Evolutionary conservation across 2,329 filamentous ascomycete genomes (phyloP), one percentile per base, ranked within the genome.

Genomic region (Arthrobotrys conoides): DNA sequence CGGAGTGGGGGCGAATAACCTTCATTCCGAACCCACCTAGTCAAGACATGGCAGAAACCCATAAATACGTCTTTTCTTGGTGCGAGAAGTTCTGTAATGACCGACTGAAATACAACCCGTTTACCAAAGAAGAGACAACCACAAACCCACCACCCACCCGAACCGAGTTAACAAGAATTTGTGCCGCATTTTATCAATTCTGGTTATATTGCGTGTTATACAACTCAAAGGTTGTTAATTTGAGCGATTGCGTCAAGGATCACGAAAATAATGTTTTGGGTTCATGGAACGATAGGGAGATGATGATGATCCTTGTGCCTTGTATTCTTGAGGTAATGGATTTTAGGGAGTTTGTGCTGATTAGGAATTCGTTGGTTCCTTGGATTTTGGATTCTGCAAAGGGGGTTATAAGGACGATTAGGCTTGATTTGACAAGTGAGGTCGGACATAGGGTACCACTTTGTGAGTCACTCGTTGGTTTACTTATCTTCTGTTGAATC

Each of bases 131-230:
- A 20, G 30, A 49, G 18, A 27, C n/a, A 4, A 20, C 3, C n/a
- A n/a, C 49, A 12, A 65, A 65, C 16, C 30, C 16, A 5, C 69
- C 69, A 16, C 46, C 59, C 5, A 72, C 48, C 14, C 22, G 46
- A 5, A n/a, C 44, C 0, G 69, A 72, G 9, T 16, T 55, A 16
- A 57, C 46, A 5, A 55, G 69, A 14, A 20, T 72, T 20, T 30
- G 30, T 16, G 16, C 44, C 10, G 46, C 59, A 16, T 72, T 72
- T 22, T 72, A 72, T 36, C 69, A 72, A 38, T 55, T 65, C 8
- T 72, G 69, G 59, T 46, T 72, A 46, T 57, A 41, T 22, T 30
- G 5, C 18, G 14, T 71, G 0, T 5, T 65, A 0, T 72, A n/a
- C 14, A n/a, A 27, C 18, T 10, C 12, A 6, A 18, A 10, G 0